Percentiles rank a stretch among this genome's conserved stretches.
These are phyloP conservation scores for Henckelia pumila DNA, from an alignment of 257 asterid species.

Conservation along the genomic window DNA sequence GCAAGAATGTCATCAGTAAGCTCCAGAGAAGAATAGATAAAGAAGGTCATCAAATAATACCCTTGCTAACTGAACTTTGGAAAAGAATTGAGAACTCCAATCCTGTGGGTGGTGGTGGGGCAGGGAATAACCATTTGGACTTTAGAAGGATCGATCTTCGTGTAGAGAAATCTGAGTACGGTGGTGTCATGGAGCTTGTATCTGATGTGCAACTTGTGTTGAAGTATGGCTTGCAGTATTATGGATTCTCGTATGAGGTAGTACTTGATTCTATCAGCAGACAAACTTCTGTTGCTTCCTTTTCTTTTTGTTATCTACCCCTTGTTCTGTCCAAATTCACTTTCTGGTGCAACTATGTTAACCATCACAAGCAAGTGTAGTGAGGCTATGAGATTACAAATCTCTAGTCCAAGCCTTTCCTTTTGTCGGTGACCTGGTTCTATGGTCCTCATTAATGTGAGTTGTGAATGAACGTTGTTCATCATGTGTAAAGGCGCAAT, in stretches of 20 bases:
- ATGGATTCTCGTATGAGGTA: slow-evolving; percentile 80
- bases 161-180: slow-evolving; percentile 64
- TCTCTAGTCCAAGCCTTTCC: no score
- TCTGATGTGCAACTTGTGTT: slow-evolving; percentile 89
- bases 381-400: not conserved
- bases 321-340: not conserved
- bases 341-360: not conserved
- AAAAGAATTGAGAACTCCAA: slow-evolving; percentile 67
- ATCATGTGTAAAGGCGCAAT: not conserved
- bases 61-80: slow-evolving; percentile 88
- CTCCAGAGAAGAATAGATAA: slow-evolving; percentile 82
- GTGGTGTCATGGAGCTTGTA: slow-evolving; percentile 73
- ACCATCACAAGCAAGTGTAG: not conserved
- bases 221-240: slow-evolving; percentile 66
- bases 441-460: not conserved
- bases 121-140: slow-evolving; percentile 63
- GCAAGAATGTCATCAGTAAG: slow-evolving; percentile 81
- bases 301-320: not conserved
- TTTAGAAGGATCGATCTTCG: slow-evolving; percentile 63
- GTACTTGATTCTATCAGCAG: not conserved
- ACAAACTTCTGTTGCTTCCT: not conserved
- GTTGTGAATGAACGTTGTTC: not conserved
- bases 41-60: slow-evolving; percentile 87
- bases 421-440: no score
- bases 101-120: slow-evolving; percentile 33